phyloP scores from a whole-genome alignment of 2,329 filamentous ascomycete genomes.

The Coniochaeta sp. region DNA sequence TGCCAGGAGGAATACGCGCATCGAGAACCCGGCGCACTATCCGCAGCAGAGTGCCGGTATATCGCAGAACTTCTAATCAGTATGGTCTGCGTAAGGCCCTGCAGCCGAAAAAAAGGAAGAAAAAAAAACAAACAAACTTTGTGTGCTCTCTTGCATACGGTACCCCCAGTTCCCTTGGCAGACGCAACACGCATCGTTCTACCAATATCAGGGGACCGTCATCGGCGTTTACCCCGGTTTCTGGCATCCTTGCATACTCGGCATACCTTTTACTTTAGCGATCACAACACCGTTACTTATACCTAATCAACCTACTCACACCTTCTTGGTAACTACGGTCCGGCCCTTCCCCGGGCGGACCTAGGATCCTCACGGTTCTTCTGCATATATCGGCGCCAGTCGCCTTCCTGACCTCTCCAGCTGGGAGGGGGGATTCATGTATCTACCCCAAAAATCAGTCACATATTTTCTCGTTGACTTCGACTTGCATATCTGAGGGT shows the following conservation, averaged over 20 bases:
- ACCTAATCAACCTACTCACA: background rate
- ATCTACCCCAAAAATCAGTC: background rate
- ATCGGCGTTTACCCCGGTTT: background rate
- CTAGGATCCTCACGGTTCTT: background rate
- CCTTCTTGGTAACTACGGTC: background rate
- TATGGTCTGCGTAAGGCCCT: background rate
- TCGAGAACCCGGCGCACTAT: conserved; percentile 83
- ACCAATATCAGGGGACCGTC: background rate
- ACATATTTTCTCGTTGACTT: background rate
- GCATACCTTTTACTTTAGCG: background rate
- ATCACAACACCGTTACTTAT: background rate
- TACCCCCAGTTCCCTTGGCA: background rate
- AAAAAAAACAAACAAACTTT: no score
- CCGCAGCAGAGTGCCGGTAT: conserved; percentile 93
- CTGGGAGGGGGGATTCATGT: background rate
- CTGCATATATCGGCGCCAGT: background rate
- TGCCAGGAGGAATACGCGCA: conserved; percentile 86
- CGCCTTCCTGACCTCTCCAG: background rate
- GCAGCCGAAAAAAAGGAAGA: no score
- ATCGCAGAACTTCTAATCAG: conserved; percentile 78
- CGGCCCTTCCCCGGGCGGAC: background rate
- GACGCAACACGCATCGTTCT: background rate
- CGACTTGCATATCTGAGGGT: background rate
- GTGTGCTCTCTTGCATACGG: background rate
- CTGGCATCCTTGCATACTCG: background rate